phyloP scores from a whole-genome alignment of 1,284 basidiomycete species.

The Naganishia sp. region DNA sequence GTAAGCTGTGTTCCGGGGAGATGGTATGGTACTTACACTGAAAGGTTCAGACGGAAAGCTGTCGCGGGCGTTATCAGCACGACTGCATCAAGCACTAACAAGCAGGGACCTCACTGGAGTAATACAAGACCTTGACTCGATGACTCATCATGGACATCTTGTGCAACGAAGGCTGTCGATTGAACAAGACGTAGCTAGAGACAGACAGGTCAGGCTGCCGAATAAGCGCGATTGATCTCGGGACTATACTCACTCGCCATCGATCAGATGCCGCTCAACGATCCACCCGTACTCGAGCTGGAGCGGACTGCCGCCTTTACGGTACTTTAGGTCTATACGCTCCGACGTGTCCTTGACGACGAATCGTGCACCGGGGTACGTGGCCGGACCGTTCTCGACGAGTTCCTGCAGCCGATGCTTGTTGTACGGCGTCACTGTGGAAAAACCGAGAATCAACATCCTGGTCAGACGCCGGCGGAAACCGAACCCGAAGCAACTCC shows the following conservation, averaged over 20 bases:
- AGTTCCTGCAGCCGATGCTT: conserved; percentile 91
- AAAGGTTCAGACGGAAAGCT: conserved; percentile 96
- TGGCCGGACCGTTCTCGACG: conserved; percentile 93
- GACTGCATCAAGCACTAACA: neutral
- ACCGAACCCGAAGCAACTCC: conserved; percentile 36
- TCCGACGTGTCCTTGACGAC: conserved; percentile 98
- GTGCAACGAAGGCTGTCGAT: conserved; percentile 96
- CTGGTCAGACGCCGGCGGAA: neutral
- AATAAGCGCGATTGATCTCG: neutral
- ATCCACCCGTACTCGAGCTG: conserved; percentile 95
- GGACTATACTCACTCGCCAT: conserved; percentile 76
- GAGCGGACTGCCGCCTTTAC: conserved; percentile 95
- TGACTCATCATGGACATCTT: conserved; percentile 99
- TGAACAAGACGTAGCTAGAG: conserved; percentile 89
- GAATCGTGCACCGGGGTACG: conserved; percentile 95
- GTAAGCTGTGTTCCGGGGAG: neutral
- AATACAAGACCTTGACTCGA: conserved; percentile 95
- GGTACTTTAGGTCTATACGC: conserved; percentile 94
- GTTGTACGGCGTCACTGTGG: conserved; percentile 92
- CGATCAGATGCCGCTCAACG: conserved; percentile 94
- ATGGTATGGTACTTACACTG: conserved; percentile 71
- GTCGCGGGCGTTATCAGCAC: conserved; percentile 46
- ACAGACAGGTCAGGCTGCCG: conserved; percentile 31
- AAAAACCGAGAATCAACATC: conserved; percentile 5
- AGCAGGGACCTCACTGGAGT: conserved; percentile 75